These are phyloP conservation scores for Smallanthus sonchifolius DNA, from an alignment of 129 eudicot species.

Conservation along the genomic window DNA sequence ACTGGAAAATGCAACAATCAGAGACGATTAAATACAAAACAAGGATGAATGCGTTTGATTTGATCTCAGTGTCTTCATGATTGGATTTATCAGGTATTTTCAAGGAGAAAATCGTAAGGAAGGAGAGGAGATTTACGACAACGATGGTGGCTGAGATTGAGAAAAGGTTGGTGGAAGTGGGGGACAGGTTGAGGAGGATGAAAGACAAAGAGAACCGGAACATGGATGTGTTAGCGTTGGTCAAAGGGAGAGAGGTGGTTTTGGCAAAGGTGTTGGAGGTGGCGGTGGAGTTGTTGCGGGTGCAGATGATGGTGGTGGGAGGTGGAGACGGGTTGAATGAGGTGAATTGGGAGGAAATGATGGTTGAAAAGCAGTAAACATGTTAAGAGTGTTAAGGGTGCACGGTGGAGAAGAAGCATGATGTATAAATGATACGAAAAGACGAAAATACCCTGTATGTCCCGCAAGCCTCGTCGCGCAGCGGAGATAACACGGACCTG, in stretches of 20 bases:
- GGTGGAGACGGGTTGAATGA: conserved; percentile 49
- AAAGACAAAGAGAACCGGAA: conserved; percentile 33
- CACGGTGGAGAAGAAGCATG: too few relatives aligned
- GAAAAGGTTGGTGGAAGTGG: conserved; percentile 47
- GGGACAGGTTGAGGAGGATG: conserved; percentile 39
- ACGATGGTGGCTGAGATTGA: conserved; percentile 40
- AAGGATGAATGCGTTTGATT: conserved; percentile 69
- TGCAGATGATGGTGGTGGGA: conserved; percentile 55
- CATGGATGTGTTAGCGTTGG: conserved; percentile 40
- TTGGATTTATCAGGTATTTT: conserved; percentile 62
- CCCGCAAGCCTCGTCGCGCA: too few relatives aligned
- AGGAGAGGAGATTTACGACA: conserved; percentile 54
- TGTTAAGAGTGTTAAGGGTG: too few relatives aligned
- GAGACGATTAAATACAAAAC: neutral
- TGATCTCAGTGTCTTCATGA: conserved; percentile 76
- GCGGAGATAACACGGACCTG: too few relatives aligned
- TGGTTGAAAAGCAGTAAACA: too few relatives aligned
- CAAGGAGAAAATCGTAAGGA: conserved; percentile 27
- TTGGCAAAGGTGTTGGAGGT: conserved; percentile 48
- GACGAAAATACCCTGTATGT: too few relatives aligned
- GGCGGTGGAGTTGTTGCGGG: conserved; percentile 50
- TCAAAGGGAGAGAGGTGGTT: conserved; percentile 61
- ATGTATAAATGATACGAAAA: too few relatives aligned
- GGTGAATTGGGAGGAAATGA: conserved; percentile 65
- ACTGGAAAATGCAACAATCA: too few relatives aligned